Base-by-base conservation (phyloP, 1,139 yeast genomes). In the Candida sojae region DNA sequence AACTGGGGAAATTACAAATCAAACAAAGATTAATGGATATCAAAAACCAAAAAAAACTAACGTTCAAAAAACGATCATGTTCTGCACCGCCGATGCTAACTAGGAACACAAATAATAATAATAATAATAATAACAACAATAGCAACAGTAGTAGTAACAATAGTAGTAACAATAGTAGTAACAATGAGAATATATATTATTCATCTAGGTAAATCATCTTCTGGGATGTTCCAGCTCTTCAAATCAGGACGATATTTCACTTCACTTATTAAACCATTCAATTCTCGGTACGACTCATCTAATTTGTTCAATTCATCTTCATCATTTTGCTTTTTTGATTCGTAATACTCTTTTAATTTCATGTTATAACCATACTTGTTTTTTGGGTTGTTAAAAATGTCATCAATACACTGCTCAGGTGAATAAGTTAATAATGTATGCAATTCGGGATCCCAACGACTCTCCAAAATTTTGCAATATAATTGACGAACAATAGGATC, bases 371-470 rank as follows among this genome's bases (percentile, higher is more conserved):
- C 95, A 46, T 82, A 80, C 1, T 92, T 88, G 23, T 87, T 88
- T 4, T 47, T 40, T 4, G 51, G 47, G 42, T 67, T 64, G 23
- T 80, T 77, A 52, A 90, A 79, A 2, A 92, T 86, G 62, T 89
- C 96, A 39, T 84, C 82, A 9, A 91, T 76, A 54, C 93, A 82
- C 48, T 83, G 86, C 44, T 80, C 79, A 0, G 97, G 96, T 9
- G 86, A 75, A 51, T 78, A 81, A 53, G 87, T 93, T 45, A 88
- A 82, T 12, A 75, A 57, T 2, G 62, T 57, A 46, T 68, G 68
- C 31, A 90, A 85, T 49, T 86, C 80, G 1, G 85, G 82, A 57
- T 87, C 91, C 96, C 96, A 90, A 0, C 88, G 79, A 36, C 87
- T 75, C 49, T 86, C 84, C 58, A 86, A 79, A 1, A 90, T 80